Evolutionary conservation across 1,139 yeast species (phyloP).

Genomic region (Suhomyces bribrorum): DNA sequence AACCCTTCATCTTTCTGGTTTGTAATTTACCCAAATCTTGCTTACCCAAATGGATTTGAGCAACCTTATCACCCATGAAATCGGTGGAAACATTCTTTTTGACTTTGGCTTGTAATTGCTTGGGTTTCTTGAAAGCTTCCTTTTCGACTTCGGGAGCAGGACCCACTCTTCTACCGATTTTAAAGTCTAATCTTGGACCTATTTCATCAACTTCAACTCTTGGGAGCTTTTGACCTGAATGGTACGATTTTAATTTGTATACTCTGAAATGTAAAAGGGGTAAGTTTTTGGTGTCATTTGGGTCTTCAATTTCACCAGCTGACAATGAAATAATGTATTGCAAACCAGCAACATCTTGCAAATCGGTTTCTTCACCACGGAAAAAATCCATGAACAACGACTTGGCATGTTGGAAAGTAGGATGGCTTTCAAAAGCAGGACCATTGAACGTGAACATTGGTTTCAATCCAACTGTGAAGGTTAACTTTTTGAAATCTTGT

Average conservation of each 20-base stretch:
- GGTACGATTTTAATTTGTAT: conserved; percentile 77
- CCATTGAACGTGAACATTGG: conserved; percentile 96
- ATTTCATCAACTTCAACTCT: conserved; percentile 92
- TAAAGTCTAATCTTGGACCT: conserved; percentile 94
- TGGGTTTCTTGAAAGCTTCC: conserved; percentile 83
- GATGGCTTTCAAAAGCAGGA: conserved; percentile 85
- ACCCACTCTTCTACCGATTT: conserved; percentile 82
- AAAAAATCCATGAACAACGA: conserved; percentile 89
- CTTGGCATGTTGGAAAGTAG: conserved; percentile 81
- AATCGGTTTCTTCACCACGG: conserved; percentile 79
- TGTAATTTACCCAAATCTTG: conserved; percentile 90
- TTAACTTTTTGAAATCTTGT: conserved; percentile 74
- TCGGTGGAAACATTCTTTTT: conserved; percentile 91
- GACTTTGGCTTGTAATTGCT: conserved; percentile 75
- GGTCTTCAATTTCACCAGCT: conserved; percentile 76
- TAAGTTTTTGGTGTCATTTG: conserved; percentile 48
- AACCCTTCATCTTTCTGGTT: conserved; percentile 98
- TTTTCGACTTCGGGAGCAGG: conserved; percentile 88
- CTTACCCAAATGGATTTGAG: conserved; percentile 92
- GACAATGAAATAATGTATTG: conserved; percentile 88
- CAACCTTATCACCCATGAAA: conserved; percentile 93
- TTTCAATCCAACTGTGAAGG: conserved; percentile 86
- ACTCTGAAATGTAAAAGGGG: conserved; percentile 90
- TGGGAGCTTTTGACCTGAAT: conserved; percentile 86
- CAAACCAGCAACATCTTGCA: conserved; percentile 92